These are phyloP conservation scores for Danielia oregonensis DNA, from an alignment of 805 yeast species.

Conservation along the genomic window DNA sequence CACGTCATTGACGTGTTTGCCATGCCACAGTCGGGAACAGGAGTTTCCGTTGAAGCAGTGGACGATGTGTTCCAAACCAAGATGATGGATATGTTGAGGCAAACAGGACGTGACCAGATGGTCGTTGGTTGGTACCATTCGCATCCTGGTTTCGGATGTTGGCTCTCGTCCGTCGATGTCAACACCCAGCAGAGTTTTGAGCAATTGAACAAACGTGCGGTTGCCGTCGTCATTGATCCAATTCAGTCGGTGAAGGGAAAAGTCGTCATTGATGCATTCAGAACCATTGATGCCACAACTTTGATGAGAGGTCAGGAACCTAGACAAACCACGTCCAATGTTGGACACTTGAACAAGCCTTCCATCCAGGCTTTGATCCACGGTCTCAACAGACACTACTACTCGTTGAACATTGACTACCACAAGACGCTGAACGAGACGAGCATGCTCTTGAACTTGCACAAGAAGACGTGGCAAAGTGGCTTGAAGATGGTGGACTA, in stretches of 20 bases:
- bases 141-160: conserved; percentile 99
- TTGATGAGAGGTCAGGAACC: conserved; percentile 97
- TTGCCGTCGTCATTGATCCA: conserved; percentile 98
- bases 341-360: conserved; percentile 93
- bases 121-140: conserved; percentile 99
- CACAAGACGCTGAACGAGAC: conserved; percentile 90
- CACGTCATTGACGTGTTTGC: conserved; percentile 98
- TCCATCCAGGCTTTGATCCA: conserved; percentile 95
- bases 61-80: conserved; percentile 98
- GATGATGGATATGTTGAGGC: conserved; percentile 99
- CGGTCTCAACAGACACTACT: conserved; percentile 94
- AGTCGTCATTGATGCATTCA: conserved; percentile 97
- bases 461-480: conserved; percentile 93
- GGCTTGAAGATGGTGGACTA: conserved; percentile 81
- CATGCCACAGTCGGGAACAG: conserved; percentile 98
- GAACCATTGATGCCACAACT: conserved; percentile 83
- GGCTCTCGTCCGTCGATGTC: conserved; percentile 97
- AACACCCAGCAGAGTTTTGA: conserved; percentile 98
- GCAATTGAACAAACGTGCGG: conserved; percentile 91
- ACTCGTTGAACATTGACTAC: conserved; percentile 91
- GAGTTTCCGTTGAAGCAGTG: conserved; percentile 98
- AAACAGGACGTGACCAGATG: conserved; percentile 98
- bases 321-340: conserved; percentile 93
- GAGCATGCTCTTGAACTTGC: conserved; percentile 88
- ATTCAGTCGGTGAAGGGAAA: conserved; percentile 98